Percentiles rank a stretch among this genome's conserved stretches.
These are phyloP conservation scores for Tetrahymena thermophila DNA, from an alignment of 73 alveolate species.

Conservation along the genomic window DNA sequence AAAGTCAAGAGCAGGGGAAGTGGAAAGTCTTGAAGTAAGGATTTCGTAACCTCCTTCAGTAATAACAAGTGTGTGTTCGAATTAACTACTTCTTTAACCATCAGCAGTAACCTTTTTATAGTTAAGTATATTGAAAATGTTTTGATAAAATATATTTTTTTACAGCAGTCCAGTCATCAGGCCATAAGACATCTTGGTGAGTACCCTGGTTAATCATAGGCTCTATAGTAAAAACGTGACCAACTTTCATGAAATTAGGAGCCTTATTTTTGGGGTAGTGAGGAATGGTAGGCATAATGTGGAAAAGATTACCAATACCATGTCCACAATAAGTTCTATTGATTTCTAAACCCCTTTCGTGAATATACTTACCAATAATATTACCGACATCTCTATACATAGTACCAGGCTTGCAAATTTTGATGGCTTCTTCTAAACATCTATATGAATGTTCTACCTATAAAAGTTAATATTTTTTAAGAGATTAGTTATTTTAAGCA, in stretches of 20 bases:
- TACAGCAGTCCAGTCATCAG: conserved; percentile 74
- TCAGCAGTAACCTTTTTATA: conserved; percentile 33
- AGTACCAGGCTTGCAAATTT: conserved; percentile 84
- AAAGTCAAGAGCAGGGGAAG: conserved; percentile 53
- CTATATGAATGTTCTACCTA: conserved; percentile 72
- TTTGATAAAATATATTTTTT: neutral
- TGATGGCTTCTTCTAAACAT: conserved; percentile 63
- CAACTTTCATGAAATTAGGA: conserved; percentile 72
- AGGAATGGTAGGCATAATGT: conserved; percentile 69
- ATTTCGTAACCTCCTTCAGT: conserved; percentile 69
- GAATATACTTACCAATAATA: conserved; percentile 59
- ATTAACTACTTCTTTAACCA: conserved; percentile 63
- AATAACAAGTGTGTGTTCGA: conserved; percentile 59
- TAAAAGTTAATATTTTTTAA: conserved; percentile 31
- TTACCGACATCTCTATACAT: conserved; percentile 74
- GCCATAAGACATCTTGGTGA: conserved; percentile 56
- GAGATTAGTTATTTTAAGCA: too few relatives aligned
- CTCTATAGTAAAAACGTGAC: conserved; percentile 94
- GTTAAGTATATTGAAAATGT: neutral
- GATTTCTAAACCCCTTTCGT: conserved; percentile 68
- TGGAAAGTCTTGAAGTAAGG: conserved; percentile 52
- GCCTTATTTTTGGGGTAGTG: conserved; percentile 55
- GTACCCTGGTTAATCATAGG: conserved; percentile 83
- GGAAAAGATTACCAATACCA: conserved; percentile 86
- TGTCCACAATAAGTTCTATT: conserved; percentile 85